Evolutionary conservation across 2,329 filamentous ascomycete genomes (phyloP).

Genomic region (Diaporthe nobilis): DNA sequence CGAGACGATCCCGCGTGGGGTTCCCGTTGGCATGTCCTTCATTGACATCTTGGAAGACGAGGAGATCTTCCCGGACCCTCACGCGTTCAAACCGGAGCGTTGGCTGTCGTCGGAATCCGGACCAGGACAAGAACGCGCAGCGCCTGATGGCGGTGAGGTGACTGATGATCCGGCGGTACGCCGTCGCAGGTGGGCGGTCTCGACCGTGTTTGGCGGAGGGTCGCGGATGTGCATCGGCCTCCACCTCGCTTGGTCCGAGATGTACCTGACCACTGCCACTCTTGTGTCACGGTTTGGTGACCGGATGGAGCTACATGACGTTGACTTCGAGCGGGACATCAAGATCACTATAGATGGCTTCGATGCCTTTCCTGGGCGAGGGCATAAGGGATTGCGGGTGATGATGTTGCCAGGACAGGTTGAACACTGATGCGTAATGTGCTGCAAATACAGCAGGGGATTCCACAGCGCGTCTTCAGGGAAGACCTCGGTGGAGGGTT

Average conservation of each 20-base stretch:
- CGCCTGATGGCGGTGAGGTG: neutral
- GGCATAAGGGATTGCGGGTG: slow-evolving; percentile 11
- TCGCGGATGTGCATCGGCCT: slow-evolving; percentile 24
- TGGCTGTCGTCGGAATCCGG: slow-evolving; percentile 46
- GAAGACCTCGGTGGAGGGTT: neutral
- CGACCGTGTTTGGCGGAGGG: neutral
- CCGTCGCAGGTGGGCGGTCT: neutral
- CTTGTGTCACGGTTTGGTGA: slow-evolving; percentile 9
- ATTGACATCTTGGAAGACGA: slow-evolving; percentile 52
- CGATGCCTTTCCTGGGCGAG: slow-evolving; percentile 8
- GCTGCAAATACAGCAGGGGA: neutral
- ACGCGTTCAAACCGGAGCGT: slow-evolving; percentile 52
- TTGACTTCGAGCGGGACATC: slow-evolving; percentile 13
- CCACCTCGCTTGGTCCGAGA: slow-evolving; percentile 24
- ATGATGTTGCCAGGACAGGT: neutral
- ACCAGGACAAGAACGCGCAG: too few relatives aligned
- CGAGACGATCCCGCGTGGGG: slow-evolving; percentile 48
- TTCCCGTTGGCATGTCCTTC: slow-evolving; percentile 51
- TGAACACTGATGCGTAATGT: neutral
- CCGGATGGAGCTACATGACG: neutral
- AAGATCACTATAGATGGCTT: slow-evolving; percentile 23
- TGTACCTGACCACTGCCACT: slow-evolving; percentile 8
- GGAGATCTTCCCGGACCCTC: slow-evolving; percentile 50
- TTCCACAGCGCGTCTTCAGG: neutral
- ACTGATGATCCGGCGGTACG: neutral